Base-by-base conservation (phyloP, 2,329 filamentous ascomycete species). In the Monosporascus sp. region DNA sequence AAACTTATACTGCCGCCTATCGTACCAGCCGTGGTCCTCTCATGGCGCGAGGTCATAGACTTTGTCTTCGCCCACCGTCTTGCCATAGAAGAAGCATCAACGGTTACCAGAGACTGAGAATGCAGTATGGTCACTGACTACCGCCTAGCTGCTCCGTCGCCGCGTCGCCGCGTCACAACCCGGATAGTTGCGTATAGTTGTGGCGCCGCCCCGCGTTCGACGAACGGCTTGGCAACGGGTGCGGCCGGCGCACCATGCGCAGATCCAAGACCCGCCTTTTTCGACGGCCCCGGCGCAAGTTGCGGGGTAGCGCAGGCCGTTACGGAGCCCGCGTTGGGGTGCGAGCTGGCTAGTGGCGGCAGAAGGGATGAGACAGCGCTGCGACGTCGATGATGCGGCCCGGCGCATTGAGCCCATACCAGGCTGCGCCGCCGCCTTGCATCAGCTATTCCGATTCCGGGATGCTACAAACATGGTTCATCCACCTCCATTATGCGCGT, bases 281-380 rank as follows among this genome's bases (percentile, higher is more conserved):
- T 68, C 59, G 1, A 78, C 65, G 1, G 75, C 77, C 1, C 1
- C 60, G 59, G 2, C 60, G 59, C 24, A 78, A 54, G 37, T 73
- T 67, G 1, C 65, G 69, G 3, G 62, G 1, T 62, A 63, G 3
- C 70, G 69, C 50, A 75, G 68, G 1, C 67, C 66, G 20, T 58
- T 57, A 0, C 27, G 69, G 62, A 2, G 77, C 57, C 1, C n/a
- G 7, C 17, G 18, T 11, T 11, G 14, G 17, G 6, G 68, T 71
- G 50, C 66, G 60, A 1, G 69, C 66, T 0, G 76, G 76, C 44
- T 61, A 65, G 0, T 77, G 71, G 24, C 77, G 69, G 54, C 77
- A 81, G 64, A 80, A 80, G 1, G 77, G 76, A 54, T 77, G 79
- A 2, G 61, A 67, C 5, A 81, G 70, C 0, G 78, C 75, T 0